These are phyloP conservation scores for Botrytis porri DNA, from an alignment of 2,329 filamentous ascomycete species.

Conservation along the genomic window DNA sequence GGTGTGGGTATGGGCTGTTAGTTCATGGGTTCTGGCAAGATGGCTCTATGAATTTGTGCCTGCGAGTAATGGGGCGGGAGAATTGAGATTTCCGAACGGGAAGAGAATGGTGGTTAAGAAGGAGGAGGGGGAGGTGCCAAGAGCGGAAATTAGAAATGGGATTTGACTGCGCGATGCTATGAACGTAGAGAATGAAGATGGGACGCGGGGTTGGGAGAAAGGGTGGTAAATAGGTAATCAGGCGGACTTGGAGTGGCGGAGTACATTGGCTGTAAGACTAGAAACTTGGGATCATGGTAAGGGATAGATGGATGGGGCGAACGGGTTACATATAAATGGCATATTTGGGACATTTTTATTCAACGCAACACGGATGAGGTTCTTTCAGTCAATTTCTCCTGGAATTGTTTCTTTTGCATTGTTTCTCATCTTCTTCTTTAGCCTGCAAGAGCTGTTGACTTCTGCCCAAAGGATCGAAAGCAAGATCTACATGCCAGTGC, in stretches of 20 bases:
- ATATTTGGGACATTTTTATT: too few species aligned
- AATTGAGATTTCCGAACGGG: slow-evolving; percentile 28
- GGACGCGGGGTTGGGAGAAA: accelerated
- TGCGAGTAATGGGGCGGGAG: slow-evolving; percentile 24
- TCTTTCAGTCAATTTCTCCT: not conserved
- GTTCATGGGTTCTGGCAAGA: slow-evolving; percentile 51
- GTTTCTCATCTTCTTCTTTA: not conserved
- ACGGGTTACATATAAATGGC: not conserved
- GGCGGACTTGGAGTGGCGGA: not conserved
- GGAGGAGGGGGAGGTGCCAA: slow-evolving; percentile 25
- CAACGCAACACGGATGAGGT: too few species aligned
- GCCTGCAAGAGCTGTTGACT: not conserved
- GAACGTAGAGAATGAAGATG: too few species aligned
- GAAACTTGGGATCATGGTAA: not conserved
- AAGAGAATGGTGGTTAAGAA: slow-evolving; percentile 30
- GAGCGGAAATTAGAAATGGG: slow-evolving; percentile 22
- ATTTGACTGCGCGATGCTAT: not conserved
- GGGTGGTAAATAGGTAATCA: not conserved
- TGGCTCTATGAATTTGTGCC: slow-evolving; percentile 45
- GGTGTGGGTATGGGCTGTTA: slow-evolving; percentile 66
- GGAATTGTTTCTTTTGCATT: not conserved
- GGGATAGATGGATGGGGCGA: not conserved
- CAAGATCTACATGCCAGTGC: too few species aligned
- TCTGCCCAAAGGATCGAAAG: not conserved
- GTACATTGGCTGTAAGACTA: not conserved